Percentiles rank a stretch among this genome's conserved stretches.
Conservation (phyloP, 2,329 filamentous ascomycete genomes). For the Exophiala alcalophila region DNA sequence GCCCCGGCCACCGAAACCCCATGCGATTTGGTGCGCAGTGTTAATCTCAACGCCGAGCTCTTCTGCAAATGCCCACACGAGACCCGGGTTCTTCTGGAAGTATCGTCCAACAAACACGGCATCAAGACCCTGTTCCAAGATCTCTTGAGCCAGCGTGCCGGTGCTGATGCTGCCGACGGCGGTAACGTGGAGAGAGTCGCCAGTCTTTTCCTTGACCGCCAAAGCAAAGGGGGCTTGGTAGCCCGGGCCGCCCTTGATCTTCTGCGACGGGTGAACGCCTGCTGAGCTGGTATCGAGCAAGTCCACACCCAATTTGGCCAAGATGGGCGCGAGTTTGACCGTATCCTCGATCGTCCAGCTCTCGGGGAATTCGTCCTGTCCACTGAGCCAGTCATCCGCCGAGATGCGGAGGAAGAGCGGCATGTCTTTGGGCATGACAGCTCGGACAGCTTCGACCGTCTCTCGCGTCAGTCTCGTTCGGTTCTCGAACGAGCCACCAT, state of each 20-base stretch:
- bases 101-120: constrained; percentile 70
- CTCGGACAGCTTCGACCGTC: constrained; percentile 60
- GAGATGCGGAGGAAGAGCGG: constrained; percentile 71
- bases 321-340: constrained; percentile 59
- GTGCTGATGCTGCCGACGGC: constrained; percentile 72
- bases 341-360: constrained; percentile 68
- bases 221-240: constrained; percentile 75
- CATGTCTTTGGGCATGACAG: constrained; percentile 62
- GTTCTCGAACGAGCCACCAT: constrained; percentile 58
- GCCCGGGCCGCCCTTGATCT: constrained; percentile 51
- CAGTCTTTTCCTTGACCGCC: constrained; percentile 69
- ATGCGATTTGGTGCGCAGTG: constrained; percentile 63
- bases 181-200: constrained; percentile 66
- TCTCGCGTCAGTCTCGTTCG: constrained; percentile 66
- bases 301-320: constrained; percentile 74
- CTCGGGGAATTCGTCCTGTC: constrained; percentile 52
- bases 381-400: constrained; percentile 73
- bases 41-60: constrained; percentile 68
- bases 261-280: constrained; percentile 46
- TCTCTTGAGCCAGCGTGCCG: constrained; percentile 64
- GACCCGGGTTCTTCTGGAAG: constrained; percentile 76
- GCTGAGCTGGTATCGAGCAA: constrained; percentile 78
- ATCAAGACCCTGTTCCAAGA: constrained; percentile 61
- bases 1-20: constrained; percentile 24
- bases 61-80: constrained; percentile 70